Evolutionary conservation across 2,329 filamentous ascomycete genomes (phyloP).

Genomic region (Fusarium graminum): DNA sequence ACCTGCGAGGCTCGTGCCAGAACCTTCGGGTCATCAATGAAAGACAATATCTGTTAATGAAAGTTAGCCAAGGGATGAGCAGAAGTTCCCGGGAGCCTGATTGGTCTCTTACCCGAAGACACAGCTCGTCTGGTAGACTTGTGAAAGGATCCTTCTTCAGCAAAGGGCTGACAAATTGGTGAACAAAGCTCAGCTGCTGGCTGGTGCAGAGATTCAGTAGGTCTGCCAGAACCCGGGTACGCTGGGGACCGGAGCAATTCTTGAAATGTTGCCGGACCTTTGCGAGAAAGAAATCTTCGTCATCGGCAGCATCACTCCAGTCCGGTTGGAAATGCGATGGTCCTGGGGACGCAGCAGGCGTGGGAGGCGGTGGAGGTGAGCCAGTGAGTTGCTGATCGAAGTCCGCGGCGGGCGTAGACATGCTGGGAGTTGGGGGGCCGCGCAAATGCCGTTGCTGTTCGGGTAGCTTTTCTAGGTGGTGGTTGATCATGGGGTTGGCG

Average conservation of each 20-base stretch:
- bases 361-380: conserved; percentile 74
- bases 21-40: conserved; percentile 96
- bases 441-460: conserved; percentile 58
- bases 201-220: conserved; percentile 94
- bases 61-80: conserved; percentile 9
- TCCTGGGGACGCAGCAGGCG: conserved; percentile 74
- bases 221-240: conserved; percentile 86
- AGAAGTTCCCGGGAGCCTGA: background rate
- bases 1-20: conserved; percentile 94
- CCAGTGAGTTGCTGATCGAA: conserved; percentile 72
- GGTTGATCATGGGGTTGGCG: conserved; percentile 59
- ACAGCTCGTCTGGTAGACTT: conserved; percentile 91
- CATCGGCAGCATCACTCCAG: conserved; percentile 82
- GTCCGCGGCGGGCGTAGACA: conserved; percentile 73
- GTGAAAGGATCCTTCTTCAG: conserved; percentile 97
- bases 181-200: conserved; percentile 94
- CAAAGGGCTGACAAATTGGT: conserved; percentile 93
- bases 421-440: conserved; percentile 75
- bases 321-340: conserved; percentile 73
- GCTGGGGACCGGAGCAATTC: conserved; percentile 79
- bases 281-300: conserved; percentile 85
- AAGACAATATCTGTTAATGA: conserved; percentile 82
- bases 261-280: conserved; percentile 85
- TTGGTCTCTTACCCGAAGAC: conserved; percentile 78
- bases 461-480: conserved; percentile 65